Percentiles rank a stretch among this genome's conserved stretches.
These are phyloP conservation scores for Candida lessepsii DNA, from an alignment of 805 yeast species.

Conservation along the genomic window DNA sequence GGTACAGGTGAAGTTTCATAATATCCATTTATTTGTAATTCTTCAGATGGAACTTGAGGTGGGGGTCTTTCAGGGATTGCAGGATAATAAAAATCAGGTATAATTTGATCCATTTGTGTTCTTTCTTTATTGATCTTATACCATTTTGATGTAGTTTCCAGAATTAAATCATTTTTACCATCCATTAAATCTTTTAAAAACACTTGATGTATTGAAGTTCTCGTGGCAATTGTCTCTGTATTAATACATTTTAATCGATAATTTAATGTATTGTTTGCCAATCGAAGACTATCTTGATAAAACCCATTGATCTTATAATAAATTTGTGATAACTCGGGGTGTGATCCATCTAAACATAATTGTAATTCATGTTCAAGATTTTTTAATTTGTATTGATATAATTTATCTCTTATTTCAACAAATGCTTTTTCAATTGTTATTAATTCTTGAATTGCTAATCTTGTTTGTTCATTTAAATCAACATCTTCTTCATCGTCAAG, in stretches of 20 bases:
- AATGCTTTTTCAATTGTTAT: constrained; percentile 82
- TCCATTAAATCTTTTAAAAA: constrained; percentile 68
- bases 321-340: constrained; percentile 80
- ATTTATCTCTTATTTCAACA: constrained; percentile 78
- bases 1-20: constrained; percentile 7
- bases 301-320: constrained; percentile 69
- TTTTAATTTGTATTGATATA: constrained; percentile 79
- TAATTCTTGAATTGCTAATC: constrained; percentile 67
- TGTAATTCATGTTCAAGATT: constrained; percentile 79
- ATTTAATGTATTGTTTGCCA: constrained; percentile 40
- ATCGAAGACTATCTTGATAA: constrained; percentile 64
- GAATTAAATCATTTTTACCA: constrained; percentile 60
- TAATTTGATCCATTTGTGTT: constrained; percentile 69
- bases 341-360: constrained; percentile 84
- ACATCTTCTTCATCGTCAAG: constrained; percentile 18
- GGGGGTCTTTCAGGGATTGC: constrained; percentile 31
- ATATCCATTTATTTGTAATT: constrained; percentile 16
- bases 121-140: constrained; percentile 89
- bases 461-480: constrained; percentile 43
- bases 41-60: constrained; percentile 5
- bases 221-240: constrained; percentile 73
- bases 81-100: constrained; percentile 49
- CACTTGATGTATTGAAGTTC: constrained; percentile 83
- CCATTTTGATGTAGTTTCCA: constrained; percentile 82
- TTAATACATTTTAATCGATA: constrained; percentile 77